Evolutionary conservation across 805 yeast genomes (phyloP).

Genomic region (Candida montana): DNA sequence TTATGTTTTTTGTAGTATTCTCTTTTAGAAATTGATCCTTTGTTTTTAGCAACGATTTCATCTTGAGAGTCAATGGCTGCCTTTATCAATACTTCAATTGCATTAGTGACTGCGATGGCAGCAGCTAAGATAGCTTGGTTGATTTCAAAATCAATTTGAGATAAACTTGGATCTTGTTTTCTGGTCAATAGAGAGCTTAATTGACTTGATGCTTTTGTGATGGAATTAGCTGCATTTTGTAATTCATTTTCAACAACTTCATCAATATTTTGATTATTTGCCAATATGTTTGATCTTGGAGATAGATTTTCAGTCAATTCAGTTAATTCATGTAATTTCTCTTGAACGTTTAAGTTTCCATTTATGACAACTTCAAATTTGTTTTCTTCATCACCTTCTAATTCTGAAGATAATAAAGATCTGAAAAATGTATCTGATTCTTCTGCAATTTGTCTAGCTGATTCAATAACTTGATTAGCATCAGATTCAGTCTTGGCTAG

Average conservation of each 20-base stretch:
- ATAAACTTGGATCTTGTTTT: conserved; percentile 45
- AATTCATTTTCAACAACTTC: conserved; percentile 70
- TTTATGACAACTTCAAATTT: conserved; percentile 73
- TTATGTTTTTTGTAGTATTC: conserved; percentile 82
- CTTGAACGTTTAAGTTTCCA: conserved; percentile 71
- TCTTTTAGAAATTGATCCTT: conserved; percentile 59
- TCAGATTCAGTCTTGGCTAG: conserved; percentile 44
- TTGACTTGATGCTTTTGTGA: conserved; percentile 58
- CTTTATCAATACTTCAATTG: conserved; percentile 63
- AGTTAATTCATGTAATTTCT: conserved; percentile 54
- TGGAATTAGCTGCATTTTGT: conserved; percentile 65
- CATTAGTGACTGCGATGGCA: conserved; percentile 74
- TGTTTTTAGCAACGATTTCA: conserved; percentile 71
- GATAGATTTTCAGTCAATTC: conserved; percentile 52
- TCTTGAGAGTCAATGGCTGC: conserved; percentile 78
- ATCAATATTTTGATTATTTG: conserved; percentile 31
- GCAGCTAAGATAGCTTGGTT: conserved; percentile 74
- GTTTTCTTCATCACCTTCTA: conserved; percentile 52
- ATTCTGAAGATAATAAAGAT: conserved; percentile 47
- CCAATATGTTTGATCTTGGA: conserved; percentile 30
- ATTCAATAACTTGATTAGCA: conserved; percentile 43
- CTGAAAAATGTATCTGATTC: conserved; percentile 58
- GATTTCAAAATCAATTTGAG: conserved; percentile 57
- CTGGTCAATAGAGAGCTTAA: conserved; percentile 46
- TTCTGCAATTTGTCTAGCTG: conserved; percentile 53